Evolutionary conservation across 106 monocot genomes (phyloP), one percentile per base, ranked within the genome.

Genomic region (Dioscorea alata): DNA sequence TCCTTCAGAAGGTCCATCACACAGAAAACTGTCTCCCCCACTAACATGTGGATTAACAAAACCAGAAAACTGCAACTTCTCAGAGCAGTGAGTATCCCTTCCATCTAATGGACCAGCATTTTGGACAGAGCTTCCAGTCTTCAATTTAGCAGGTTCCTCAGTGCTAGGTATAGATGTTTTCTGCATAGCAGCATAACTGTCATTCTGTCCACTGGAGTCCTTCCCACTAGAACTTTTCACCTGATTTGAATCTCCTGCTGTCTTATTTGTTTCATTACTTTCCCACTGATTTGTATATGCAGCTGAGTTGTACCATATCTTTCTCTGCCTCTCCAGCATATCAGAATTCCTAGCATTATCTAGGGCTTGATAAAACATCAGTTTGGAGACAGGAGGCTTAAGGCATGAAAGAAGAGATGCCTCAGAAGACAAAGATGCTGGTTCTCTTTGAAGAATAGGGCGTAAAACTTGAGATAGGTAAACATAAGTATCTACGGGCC

Each of bases 241-340:
- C 1, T 65, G 66, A 70, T 77, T 76, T 33, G 67, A 60, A 79
- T 71, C 80, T 78, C 64, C 77, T 50, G 57, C 71, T 51, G 54
- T 70, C 50, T 57, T 79, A 23, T 67, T 80, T 21, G 69, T 66
- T 64, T 83, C 91, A 73, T 80, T 69, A 51, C 71, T 75, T 79
- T 91, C 94, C 91, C 78, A 83, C 33, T 88, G 82, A 69, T 88
- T 90, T 35, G 74, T 71, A 49, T 70, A 70, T 21, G 76, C 50
- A 18, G 91, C 67, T 16, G 78, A 82, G 57, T 82, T 90, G 68
- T 94, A 91, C 94, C 94, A 90, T 72, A 94, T 83, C 72, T 86
- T 91, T 75, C 94, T 88, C 74, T 94, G 94, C 63, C 94, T 85
- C 49, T 90, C 94, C 61, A 94, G 73, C 90, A 85, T 94, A 48